Percentiles rank a stretch among this genome's conserved stretches.
Evolutionary conservation across 1,284 basidiomycete species (phyloP).

Genomic region (Takashimella tepidaria): DNA sequence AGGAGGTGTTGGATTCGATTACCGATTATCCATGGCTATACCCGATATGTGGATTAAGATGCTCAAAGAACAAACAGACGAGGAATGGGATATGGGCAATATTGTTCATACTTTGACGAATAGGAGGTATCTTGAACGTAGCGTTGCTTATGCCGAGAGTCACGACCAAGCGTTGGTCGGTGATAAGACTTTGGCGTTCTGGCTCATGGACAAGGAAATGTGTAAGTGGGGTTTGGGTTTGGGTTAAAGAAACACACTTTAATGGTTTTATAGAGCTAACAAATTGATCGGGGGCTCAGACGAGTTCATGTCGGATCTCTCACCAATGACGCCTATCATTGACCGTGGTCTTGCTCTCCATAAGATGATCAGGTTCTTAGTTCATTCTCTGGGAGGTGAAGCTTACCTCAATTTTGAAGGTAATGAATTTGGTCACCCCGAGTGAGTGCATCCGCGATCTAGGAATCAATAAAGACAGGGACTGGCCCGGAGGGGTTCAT

Average conservation of each 20-base stretch:
- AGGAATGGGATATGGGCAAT: slow-evolving; percentile 81
- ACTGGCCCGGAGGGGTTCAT: not conserved
- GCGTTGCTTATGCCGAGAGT: slow-evolving; percentile 90
- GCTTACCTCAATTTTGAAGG: slow-evolving; percentile 98
- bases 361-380: slow-evolving; percentile 93
- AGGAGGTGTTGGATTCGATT: slow-evolving; percentile 95
- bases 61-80: slow-evolving; percentile 83
- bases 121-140: slow-evolving; percentile 81
- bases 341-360: slow-evolving; percentile 86
- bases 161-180: slow-evolving; percentile 98
- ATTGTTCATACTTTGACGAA: slow-evolving; percentile 89
- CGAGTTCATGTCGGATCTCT: slow-evolving; percentile 90
- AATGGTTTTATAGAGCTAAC: too few relatives aligned
- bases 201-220: slow-evolving; percentile 99
- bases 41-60: slow-evolving; percentile 99
- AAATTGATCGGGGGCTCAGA: slow-evolving; percentile 51
- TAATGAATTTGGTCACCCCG: slow-evolving; percentile 96
- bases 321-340: slow-evolving; percentile 78
- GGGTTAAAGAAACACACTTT: too few relatives aligned
- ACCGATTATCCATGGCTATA: slow-evolving; percentile 94
- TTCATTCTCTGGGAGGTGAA: slow-evolving; percentile 89
- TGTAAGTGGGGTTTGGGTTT: slow-evolving; percentile 55
- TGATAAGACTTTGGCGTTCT: slow-evolving; percentile 97
- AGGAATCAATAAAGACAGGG: too few relatives aligned
- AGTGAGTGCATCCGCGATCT: slow-evolving; percentile 58